These are phyloP conservation scores for Exidia glandulosa DNA, from an alignment of 768 basidiomycete species.

Conservation along the genomic window DNA sequence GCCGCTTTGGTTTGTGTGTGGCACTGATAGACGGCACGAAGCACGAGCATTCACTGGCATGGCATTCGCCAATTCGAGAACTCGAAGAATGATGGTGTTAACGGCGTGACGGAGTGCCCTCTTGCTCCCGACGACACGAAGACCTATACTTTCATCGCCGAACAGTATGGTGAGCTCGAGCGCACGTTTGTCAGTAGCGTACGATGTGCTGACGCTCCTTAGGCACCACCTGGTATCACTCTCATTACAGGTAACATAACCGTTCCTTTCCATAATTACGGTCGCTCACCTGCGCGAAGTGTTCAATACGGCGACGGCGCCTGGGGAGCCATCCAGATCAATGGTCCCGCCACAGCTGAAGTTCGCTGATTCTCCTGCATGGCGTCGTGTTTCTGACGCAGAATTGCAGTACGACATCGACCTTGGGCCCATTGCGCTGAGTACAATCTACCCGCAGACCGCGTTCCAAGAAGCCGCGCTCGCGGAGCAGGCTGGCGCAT, in stretches of 20 bases:
- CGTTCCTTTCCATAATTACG: background rate
- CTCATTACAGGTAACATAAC: background rate
- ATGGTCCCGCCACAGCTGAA: background rate
- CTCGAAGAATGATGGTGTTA: background rate
- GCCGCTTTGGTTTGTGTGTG: background rate
- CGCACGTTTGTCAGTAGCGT: background rate
- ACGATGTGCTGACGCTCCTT: background rate
- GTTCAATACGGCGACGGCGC: background rate
- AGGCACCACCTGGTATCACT: background rate
- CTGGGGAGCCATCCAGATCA: background rate
- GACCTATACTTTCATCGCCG: background rate
- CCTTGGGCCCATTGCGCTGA: conserved; percentile 63
- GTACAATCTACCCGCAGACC: conserved; percentile 59
- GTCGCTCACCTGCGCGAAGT: background rate
- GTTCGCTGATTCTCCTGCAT: no score
- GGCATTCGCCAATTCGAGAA: background rate
- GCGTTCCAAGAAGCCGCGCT: no score
- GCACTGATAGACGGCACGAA: background rate
- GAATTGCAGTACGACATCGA: conserved; percentile 52
- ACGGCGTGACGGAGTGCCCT: background rate
- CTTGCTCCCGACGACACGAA: background rate
- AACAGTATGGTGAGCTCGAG: background rate
- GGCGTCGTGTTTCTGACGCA: no score
- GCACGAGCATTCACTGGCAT: background rate
- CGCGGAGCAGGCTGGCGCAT: background rate